These are phyloP conservation scores for Neurospora sp. DNA, from an alignment of 495 filamentous ascomycete species.

Conservation along the genomic window DNA sequence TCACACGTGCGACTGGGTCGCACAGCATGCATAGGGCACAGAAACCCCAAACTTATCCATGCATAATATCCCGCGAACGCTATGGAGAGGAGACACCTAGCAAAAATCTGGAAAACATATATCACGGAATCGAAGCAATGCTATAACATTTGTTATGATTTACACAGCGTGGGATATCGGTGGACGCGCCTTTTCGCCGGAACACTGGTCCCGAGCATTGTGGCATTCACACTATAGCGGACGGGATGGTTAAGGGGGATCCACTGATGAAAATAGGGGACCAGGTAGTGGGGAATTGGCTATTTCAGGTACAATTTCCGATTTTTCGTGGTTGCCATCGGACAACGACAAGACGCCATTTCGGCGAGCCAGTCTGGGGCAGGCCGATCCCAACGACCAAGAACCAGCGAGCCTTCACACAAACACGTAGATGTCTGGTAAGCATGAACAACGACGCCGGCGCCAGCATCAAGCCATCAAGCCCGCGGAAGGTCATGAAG, in stretches of 20 bases:
- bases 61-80: background rate
- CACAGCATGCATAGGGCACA: background rate
- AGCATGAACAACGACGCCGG: background rate
- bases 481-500: background rate
- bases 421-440: background rate
- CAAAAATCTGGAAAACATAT: background rate
- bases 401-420: background rate
- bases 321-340: background rate
- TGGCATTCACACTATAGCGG: background rate
- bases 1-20: background rate
- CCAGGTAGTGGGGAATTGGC: background rate
- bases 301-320: background rate
- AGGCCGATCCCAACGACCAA: background rate
- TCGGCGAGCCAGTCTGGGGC: background rate
- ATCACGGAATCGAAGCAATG: background rate
- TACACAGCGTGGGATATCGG: background rate
- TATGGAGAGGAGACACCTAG: background rate
- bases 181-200: background rate
- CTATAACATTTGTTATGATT: background rate
- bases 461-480: background rate
- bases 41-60: background rate
- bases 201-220: background rate
- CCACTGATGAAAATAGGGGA: background rate
- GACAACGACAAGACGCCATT: background rate
- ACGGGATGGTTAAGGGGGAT: background rate